Base-by-base conservation (phyloP, 2,329 filamentous ascomycete genomes). In the Colletotrichum siamense region DNA sequence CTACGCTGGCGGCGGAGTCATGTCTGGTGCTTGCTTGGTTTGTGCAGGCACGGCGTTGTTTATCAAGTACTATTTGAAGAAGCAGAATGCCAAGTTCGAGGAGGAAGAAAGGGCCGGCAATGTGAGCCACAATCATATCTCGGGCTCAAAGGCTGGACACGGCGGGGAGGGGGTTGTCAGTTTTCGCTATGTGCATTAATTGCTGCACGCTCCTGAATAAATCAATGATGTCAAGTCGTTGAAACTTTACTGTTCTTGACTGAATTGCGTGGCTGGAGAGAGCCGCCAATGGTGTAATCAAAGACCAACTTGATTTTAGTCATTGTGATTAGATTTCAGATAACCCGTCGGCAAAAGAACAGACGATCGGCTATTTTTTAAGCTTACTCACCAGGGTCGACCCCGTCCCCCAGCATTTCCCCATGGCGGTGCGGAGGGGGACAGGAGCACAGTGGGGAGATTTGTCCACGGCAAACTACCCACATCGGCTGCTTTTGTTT, bases 51-150 rank as follows among this genome's bases (percentile, higher is more conserved):
- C 77, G 61, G 80, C 81, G 1, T 26, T 79, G 26, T 86, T 77
- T 16, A 82, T 82, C 64, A 83, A 83, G 75, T 74, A 79, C 44
- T 78, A 80, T 39, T 74, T 82, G 18, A 79, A 79, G 63, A 75
- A 69, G 49, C 77, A 80, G 69, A 82, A 82, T 34, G 70, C 63
- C 28, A 80, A 71, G 44, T 73, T 82, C 8, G 78, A 79, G 36
- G 74, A 72, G 57, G 76, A 80, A 70, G 80, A 82, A 78, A 66
- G 63, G 7, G 39, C 69, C 4, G 78, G 78, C 12, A 70, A 71
- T 15, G 59, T 52, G 6, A 72, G 32, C 22, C 62, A 72, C 32
- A 72, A 52, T 5, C 62, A 72, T 12, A 72, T 72, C 26, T 22
- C 24, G 1, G 69, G 69, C 30, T 72, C 69, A 13, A 72, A 67